Evolutionary conservation across 495 filamentous ascomycete species (phyloP), one percentile per base, ranked within the genome.

Genomic region (Lophiotrema nucula): DNA sequence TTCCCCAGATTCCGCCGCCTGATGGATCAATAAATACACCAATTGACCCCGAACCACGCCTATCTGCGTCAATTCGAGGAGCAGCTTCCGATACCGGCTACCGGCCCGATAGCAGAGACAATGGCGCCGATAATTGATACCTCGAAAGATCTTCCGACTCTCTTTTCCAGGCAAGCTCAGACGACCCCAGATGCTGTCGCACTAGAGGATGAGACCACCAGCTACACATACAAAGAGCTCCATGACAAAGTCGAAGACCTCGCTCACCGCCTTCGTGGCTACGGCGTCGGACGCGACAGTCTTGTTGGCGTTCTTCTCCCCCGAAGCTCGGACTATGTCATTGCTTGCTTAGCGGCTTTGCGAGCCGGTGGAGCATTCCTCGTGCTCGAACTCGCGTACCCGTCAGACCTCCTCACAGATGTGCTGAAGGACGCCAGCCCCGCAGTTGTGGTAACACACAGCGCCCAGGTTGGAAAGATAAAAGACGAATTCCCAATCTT

Each of bases 331-430:
- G 73, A 87, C 67, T 87, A 87, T 67, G 83, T 88, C 61, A 83
- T 88, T 70, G 80, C 83, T 22, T 87, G 83, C 66, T 72, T 88
- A 37, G 84, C 84, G 23, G 80, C 81, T 4, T 77, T 87, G 38
- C 80, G 83, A 25, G 84, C 85, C 1, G 84, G 84, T 19, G 85
- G 84, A 24, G 83, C 84, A n/a, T 88, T 87, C 58, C 75, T 88
- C 0, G 83, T 87, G 10, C 78, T 87, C 0, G 85, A 88, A 65
- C 75, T 87, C 19, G 85, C 84, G 24, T 88, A 88, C 63, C 84
- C 85, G 0, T 77, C 82, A 0, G 79, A 77, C 25, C 72, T 88
- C 31, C 67, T 88, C 53, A 77, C 81, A 22, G 85, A 87, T 69
- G 85, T 87, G 27, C 73, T 88, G 28, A 79, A 84, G 21, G 85